Conservation (phyloP, 148 eudicot species). For the Camellia japonica region DNA sequence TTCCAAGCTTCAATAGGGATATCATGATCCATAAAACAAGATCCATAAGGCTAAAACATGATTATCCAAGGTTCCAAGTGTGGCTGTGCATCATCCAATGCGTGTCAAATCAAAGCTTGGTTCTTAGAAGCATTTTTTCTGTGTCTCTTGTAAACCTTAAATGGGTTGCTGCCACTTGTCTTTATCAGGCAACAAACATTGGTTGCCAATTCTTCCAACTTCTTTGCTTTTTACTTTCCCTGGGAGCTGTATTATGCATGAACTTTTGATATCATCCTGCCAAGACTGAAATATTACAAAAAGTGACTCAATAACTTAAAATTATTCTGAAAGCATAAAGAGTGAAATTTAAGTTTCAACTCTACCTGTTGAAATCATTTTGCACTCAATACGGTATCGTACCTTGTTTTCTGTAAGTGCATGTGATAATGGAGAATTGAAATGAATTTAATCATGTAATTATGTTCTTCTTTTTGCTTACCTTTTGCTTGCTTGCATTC, state of each 20-base stretch:
- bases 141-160: too few relatives aligned
- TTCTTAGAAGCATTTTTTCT: too few relatives aligned
- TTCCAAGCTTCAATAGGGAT: too few relatives aligned
- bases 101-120: too few relatives aligned
- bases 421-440: not conserved
- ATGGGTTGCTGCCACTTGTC: too few relatives aligned
- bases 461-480: conserved; percentile 9
- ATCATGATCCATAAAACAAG: too few relatives aligned
- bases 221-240: not conserved
- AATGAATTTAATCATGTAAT: not conserved
- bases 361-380: not conserved
- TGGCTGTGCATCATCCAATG: too few relatives aligned
- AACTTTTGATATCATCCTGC: not conserved
- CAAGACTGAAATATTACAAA: not conserved
- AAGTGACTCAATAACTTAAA: not conserved
- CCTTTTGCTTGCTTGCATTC: conserved; percentile 16
- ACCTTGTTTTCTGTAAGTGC: not conserved
- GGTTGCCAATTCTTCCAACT: not conserved
- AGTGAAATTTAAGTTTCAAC: not conserved
- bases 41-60: too few relatives aligned
- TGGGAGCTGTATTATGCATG: not conserved
- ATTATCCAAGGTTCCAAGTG: too few relatives aligned
- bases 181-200: too few relatives aligned
- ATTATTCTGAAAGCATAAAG: not conserved
- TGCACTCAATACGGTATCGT: not conserved